Evolutionary conservation across 2,329 filamentous ascomycete species (phyloP), one percentile per base, ranked within the genome.

Genomic region (Ophiostoma sp.): DNA sequence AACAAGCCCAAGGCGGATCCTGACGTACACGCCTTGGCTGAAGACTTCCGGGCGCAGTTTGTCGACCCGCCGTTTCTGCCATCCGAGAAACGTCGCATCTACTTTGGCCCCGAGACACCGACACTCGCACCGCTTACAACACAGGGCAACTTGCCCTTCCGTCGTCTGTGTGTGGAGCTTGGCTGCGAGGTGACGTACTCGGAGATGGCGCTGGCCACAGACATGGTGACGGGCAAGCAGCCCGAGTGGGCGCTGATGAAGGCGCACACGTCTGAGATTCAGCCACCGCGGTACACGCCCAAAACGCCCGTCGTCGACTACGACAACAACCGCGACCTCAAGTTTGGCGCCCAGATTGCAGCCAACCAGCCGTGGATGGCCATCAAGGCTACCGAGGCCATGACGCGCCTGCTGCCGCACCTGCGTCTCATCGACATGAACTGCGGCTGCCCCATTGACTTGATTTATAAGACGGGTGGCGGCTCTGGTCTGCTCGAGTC

Each of bases 141-240:
- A 0, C 96, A 98, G 83, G 96, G 96, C 63, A 99, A 99, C 79
- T 86, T 98, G 66, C 96, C 96, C 0, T 99, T 97, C 85, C 91
- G 96, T 73, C 90, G 96, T 69, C 88, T 99, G 39, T 98, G 95
- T 79, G 91, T 94, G 15, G 92, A 95, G 72, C 87, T 98, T 31
- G 96, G 96, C 48, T 95, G 94, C 36, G 92, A 98, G 80, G 87
- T 97, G 68, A 99, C 96, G 0, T 99, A 97, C 85, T 98, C 95
- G 0, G 96, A 99, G 82, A 99, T 99, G 96, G 96, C 95, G 3
- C 93, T 99, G 88, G 91, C 93, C 36, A 85, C 97, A 82, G 95
- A 95, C 11, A 84, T 99, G 57, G 87, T 99, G 6, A 94, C 98
- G 81, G 96, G 96, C 48, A 89, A 92, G 76, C 97, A 95, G 82